phyloP scores from a whole-genome alignment of 176 grass and related monocot species.

The Lolium rigidum region DNA sequence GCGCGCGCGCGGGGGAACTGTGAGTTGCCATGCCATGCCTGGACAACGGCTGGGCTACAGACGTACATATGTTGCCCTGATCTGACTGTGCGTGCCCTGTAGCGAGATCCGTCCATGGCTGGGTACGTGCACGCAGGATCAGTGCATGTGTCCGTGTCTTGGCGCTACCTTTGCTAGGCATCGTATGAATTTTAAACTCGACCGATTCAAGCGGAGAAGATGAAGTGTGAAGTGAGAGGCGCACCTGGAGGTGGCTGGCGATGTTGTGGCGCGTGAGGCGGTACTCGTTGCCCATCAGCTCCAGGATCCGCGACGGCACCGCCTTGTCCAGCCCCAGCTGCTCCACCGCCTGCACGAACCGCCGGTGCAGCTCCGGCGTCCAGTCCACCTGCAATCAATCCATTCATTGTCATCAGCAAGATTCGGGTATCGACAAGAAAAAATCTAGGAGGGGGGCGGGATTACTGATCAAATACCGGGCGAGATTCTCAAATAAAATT shows the following conservation, averaged over 20 bases:
- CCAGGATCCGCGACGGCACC: constrained; percentile 91
- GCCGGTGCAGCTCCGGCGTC: constrained; percentile 97
- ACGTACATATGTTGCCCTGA: constrained; percentile 33
- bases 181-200: constrained; percentile 5
- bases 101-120: background rate
- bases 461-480: no score
- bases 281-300: constrained; percentile 83
- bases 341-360: constrained; percentile 97
- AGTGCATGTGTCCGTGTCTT: background rate
- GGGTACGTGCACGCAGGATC: no score
- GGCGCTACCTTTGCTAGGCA: background rate
- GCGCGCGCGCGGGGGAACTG: background rate
- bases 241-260: constrained; percentile 92
- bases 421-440: no score
- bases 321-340: constrained; percentile 96
- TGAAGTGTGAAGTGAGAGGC: background rate
- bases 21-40: background rate
- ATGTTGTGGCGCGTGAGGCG: constrained; percentile 91
- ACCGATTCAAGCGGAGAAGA: background rate
- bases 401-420: background rate
- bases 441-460: no score
- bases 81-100: background rate
- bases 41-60: background rate
- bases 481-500: no score
- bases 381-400: constrained; percentile 75